Conservation (phyloP, 805 yeast species). For the Nakazawaea wickerhamii region DNA sequence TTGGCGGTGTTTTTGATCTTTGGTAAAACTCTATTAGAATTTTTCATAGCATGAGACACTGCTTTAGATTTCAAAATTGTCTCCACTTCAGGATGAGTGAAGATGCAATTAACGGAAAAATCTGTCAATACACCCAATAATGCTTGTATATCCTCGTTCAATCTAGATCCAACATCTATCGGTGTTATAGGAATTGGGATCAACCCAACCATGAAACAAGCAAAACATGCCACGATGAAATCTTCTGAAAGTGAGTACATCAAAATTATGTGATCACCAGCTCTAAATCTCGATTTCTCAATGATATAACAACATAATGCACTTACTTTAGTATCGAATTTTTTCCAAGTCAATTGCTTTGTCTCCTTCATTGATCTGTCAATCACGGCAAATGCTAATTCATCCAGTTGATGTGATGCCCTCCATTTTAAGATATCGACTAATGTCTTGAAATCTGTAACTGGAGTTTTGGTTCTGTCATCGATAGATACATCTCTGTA, state of each 20-base stretch:
- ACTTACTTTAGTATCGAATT: conserved; percentile 70
- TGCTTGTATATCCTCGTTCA: conserved; percentile 69
- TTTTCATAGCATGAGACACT: conserved; percentile 53
- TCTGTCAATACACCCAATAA: conserved; percentile 62
- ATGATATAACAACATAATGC: conserved; percentile 69
- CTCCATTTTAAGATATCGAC: conserved; percentile 77
- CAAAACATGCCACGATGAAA: conserved; percentile 73
- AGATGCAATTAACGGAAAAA: conserved; percentile 63
- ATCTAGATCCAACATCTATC: conserved; percentile 57
- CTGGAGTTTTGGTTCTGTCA: conserved; percentile 66
- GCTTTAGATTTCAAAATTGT: conserved; percentile 61
- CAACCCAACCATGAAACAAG: conserved; percentile 79
- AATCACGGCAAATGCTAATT: conserved; percentile 58
- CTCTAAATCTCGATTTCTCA: conserved; percentile 54
- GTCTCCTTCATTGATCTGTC: conserved; percentile 39
- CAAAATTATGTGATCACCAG: conserved; percentile 72
- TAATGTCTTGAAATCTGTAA: conserved; percentile 68
- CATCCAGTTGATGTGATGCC: conserved; percentile 67
- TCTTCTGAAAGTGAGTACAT: conserved; percentile 89
- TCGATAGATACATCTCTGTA: conserved; percentile 72
- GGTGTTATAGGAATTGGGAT: conserved; percentile 75
- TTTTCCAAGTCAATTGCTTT: conserved; percentile 68
- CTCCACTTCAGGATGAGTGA: conserved; percentile 77
- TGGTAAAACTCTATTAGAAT: conserved; percentile 32
- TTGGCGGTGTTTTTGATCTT: conserved; percentile 65